phyloP scores from a whole-genome alignment of 768 basidiomycete genomes.

The Lactifluus piperatus region DNA sequence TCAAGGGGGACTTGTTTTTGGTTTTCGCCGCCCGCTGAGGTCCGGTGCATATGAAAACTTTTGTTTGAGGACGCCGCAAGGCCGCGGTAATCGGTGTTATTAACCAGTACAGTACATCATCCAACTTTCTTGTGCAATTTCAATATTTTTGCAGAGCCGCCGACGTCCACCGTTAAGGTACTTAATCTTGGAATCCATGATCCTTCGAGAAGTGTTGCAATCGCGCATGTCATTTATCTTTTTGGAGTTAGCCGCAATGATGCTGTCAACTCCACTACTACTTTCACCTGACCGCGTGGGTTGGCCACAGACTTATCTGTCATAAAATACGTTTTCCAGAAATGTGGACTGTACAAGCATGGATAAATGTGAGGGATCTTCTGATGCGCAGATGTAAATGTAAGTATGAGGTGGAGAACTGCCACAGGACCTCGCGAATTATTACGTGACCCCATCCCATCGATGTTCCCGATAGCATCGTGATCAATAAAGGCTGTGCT shows the following conservation, averaged over 20 bases:
- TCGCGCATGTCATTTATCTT: slow-evolving; percentile 18
- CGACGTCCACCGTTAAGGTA: slow-evolving; percentile 11
- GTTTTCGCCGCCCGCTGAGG: slow-evolving; percentile 17
- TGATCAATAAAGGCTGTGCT: slow-evolving; percentile 15
- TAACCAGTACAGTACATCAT: neutral
- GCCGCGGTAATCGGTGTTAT: slow-evolving; percentile 15
- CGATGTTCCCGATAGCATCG: slow-evolving; percentile 17
- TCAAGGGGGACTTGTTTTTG: slow-evolving; percentile 13
- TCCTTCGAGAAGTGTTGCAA: slow-evolving; percentile 15
- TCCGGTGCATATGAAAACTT: slow-evolving; percentile 6
- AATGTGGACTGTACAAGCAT: slow-evolving; percentile 11
- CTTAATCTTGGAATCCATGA: slow-evolving; percentile 16
- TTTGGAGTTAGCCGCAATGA: slow-evolving; percentile 19
- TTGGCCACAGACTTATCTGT: slow-evolving; percentile 7
- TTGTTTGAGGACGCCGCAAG: slow-evolving; percentile 13
- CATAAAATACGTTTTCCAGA: slow-evolving; percentile 10
- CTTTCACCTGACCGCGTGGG: neutral
- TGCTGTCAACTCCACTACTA: slow-evolving; percentile 16
- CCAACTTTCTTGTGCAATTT: slow-evolving; percentile 11
- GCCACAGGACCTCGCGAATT: slow-evolving; percentile 2
- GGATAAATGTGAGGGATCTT: slow-evolving; percentile 12
- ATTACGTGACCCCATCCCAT: slow-evolving; percentile 17
- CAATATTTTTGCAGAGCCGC: slow-evolving; percentile 13
- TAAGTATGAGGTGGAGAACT: slow-evolving; percentile 9
- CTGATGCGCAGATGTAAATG: neutral